Evolutionary conservation across 2,329 filamentous ascomycete genomes (phyloP).

Genomic region (Cytospora leucostoma): DNA sequence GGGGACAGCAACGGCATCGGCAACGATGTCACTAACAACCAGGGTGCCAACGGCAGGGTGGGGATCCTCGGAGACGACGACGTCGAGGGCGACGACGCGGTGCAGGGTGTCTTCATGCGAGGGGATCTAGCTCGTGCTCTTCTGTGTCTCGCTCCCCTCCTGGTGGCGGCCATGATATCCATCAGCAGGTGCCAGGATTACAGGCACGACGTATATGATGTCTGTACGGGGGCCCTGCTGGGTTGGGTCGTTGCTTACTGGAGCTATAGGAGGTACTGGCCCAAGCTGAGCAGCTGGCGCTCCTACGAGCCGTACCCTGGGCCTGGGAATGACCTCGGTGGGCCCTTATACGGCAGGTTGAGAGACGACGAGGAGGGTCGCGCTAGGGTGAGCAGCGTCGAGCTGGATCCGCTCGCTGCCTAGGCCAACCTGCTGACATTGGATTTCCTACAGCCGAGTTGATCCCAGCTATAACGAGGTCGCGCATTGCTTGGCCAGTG

Average conservation of each 20-base stretch:
- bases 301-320: constrained; percentile 61
- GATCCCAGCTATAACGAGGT: not conserved
- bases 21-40: constrained; percentile 18
- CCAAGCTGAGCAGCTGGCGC: constrained; percentile 50
- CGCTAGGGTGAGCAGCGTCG: constrained; percentile 44
- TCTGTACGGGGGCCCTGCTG: constrained; percentile 61
- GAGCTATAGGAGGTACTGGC: constrained; percentile 68
- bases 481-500: not conserved
- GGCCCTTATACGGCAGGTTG: constrained; percentile 44
- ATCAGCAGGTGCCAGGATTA: constrained; percentile 72
- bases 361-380: constrained; percentile 56
- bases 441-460: constrained; percentile 20
- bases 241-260: constrained; percentile 64
- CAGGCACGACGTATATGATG: constrained; percentile 71
- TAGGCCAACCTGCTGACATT: constrained; percentile 28
- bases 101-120: constrained; percentile 26
- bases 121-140: constrained; percentile 58
- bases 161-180: constrained; percentile 67
- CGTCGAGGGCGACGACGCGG: constrained; percentile 28
- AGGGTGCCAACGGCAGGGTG: not conserved
- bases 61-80: not conserved
- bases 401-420: constrained; percentile 35
- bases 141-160: constrained; percentile 57
- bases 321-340: constrained; percentile 33
- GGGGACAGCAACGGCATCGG: not conserved